phyloP scores from a whole-genome alignment of 768 basidiomycete species.

The Obba rivulosa region DNA sequence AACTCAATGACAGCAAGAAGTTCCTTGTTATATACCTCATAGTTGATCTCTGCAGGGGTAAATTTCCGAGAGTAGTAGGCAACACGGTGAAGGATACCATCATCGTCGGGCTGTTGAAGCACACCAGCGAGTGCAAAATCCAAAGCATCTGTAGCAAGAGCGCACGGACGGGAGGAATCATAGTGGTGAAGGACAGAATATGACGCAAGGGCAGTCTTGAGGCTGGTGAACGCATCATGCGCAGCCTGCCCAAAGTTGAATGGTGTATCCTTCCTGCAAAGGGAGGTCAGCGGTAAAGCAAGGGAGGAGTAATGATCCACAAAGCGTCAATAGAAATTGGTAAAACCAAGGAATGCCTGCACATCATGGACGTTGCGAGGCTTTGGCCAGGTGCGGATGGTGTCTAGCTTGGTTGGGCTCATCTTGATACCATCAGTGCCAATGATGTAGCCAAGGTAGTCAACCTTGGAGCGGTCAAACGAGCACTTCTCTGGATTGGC shows the following conservation, averaged over 20 bases:
- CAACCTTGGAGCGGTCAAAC: slow-evolving; percentile 21
- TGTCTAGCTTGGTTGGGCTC: slow-evolving; percentile 29
- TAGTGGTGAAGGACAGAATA: slow-evolving; percentile 8
- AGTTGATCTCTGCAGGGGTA: slow-evolving; percentile 23
- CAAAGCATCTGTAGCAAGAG: slow-evolving; percentile 16
- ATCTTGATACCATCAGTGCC: slow-evolving; percentile 17
- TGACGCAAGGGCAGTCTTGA: not conserved
- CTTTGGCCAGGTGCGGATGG: slow-evolving; percentile 24
- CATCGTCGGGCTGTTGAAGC: slow-evolving; percentile 18
- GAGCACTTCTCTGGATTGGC: slow-evolving; percentile 34
- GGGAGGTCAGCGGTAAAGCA: slow-evolving; percentile 14
- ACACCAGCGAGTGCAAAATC: slow-evolving; percentile 24
- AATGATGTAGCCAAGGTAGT: slow-evolving; percentile 30
- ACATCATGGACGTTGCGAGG: slow-evolving; percentile 17
- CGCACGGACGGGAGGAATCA: slow-evolving; percentile 7
- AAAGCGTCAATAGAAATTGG: slow-evolving; percentile 27
- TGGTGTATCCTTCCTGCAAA: slow-evolving; percentile 9
- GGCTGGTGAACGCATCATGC: not conserved
- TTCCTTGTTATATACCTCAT: slow-evolving; percentile 31
- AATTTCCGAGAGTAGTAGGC: slow-evolving; percentile 10
- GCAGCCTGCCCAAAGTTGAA: slow-evolving; percentile 10
- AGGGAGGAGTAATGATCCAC: slow-evolving; percentile 24
- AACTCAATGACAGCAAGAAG: slow-evolving; percentile 29
- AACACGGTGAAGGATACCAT: slow-evolving; percentile 7
- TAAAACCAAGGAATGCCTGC: slow-evolving; percentile 23